Evolutionary conservation across 75 land plant species (phyloP).

Genomic region (Picea glauca): DNA sequence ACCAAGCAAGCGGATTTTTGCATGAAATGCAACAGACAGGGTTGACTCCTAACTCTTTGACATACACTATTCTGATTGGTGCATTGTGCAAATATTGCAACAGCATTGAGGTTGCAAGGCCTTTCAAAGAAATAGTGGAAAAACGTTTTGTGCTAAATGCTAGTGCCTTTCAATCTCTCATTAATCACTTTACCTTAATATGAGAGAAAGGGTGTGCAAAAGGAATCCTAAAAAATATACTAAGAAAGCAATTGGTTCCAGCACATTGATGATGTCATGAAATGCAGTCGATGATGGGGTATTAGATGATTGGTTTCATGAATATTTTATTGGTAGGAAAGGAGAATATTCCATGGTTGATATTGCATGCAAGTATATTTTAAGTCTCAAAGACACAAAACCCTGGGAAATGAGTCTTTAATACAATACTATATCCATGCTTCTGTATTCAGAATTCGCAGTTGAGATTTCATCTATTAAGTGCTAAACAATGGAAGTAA

Average conservation of each 20-base stretch:
- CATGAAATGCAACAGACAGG: constrained; percentile 64
- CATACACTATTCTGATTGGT: constrained; percentile 75
- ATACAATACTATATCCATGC: not conserved
- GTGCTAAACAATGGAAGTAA: not conserved
- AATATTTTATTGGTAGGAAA: not conserved
- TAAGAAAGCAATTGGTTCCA: constrained; percentile 6
- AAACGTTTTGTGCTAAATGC: constrained; percentile 37
- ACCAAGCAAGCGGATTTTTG: constrained; percentile 57
- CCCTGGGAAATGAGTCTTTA: no score
- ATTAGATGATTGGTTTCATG: not conserved
- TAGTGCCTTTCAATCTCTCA: constrained; percentile 29
- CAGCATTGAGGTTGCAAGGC: constrained; percentile 32
- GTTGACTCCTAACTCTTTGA: constrained; percentile 47
- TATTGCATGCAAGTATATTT: not conserved
- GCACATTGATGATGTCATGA: not conserved
- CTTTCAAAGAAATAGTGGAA: constrained; percentile 38
- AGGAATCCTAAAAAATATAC: constrained; percentile 22
- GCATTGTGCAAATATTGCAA: constrained; percentile 63
- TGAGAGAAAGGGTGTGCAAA: constrained; percentile 34
- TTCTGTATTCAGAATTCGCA: not conserved
- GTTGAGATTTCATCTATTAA: not conserved
- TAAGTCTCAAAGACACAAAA: not conserved
- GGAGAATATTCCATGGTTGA: not conserved
- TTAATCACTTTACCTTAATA: constrained; percentile 31
- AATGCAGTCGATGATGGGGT: not conserved